A percentile compares a stretch with the other conserved stretches of the same genome.
Conservation (phyloP, 2,329 filamentous ascomycete genomes). For the Colletotrichum gigasporum region DNA sequence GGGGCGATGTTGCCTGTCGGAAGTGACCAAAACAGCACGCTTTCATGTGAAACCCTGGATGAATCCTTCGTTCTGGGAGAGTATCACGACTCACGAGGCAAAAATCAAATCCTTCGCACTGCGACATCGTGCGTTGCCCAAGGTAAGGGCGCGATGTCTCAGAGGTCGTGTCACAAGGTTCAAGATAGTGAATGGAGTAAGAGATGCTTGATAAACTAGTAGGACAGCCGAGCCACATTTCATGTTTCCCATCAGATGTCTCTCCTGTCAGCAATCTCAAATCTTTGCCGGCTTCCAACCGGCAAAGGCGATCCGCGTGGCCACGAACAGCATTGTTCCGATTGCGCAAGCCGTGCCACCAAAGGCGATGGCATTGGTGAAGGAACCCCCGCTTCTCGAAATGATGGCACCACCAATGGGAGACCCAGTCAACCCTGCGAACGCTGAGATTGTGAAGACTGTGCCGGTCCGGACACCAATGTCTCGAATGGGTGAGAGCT, state of each 20-base stretch:
- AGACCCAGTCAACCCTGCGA: slow-evolving; percentile 34
- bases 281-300: not conserved
- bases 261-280: not conserved
- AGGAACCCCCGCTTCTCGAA: not conserved
- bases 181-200: not conserved
- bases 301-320: not conserved
- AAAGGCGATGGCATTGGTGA: not conserved
- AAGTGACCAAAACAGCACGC: no score
- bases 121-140: not conserved
- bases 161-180: not conserved
- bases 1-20: not conserved
- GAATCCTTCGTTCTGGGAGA: no score
- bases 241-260: not conserved
- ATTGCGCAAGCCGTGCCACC: not conserved
- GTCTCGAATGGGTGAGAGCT: slow-evolving; percentile 64
- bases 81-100: no score
- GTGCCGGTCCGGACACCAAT: slow-evolving; percentile 64
- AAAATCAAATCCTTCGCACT: no score
- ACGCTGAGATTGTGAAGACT: slow-evolving; percentile 22
- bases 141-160: not conserved
- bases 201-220: not conserved
- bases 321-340: not conserved
- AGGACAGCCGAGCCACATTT: not conserved
- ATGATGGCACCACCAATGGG: slow-evolving; percentile 37
- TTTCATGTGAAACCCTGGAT: no score